Percentiles rank a stretch among this genome's conserved stretches.
These are phyloP conservation scores for Malus orientalis DNA, from an alignment of 306 rosid species.

Conservation along the genomic window DNA sequence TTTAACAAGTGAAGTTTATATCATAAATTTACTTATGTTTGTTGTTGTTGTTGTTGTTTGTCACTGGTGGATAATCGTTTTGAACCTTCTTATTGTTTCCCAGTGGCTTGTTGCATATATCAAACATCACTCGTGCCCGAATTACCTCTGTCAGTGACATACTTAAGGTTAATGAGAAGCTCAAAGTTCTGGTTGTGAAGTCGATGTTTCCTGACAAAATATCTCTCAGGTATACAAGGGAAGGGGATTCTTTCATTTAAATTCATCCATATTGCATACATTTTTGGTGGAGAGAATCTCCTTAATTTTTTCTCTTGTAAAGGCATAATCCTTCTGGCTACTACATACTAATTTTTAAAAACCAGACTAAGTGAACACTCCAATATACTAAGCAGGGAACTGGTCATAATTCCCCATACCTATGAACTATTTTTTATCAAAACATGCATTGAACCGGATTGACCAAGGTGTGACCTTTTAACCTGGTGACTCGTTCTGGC, in stretches of 20 bases:
- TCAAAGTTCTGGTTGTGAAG: slow-evolving; percentile 81
- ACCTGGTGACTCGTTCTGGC: neutral
- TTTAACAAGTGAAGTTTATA: neutral
- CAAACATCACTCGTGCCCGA: slow-evolving; percentile 62
- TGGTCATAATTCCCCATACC: neutral
- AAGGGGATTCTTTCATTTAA: neutral
- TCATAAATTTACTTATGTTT: neutral
- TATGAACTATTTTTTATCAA: neutral
- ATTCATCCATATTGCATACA: neutral
- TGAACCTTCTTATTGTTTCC: slow-evolving; percentile 18
- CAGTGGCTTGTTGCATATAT: slow-evolving; percentile 95
- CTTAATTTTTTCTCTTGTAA: neutral
- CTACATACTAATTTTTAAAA: neutral
- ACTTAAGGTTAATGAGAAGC: slow-evolving; percentile 62
- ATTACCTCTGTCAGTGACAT: slow-evolving; percentile 62
- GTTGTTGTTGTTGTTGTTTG: neutral
- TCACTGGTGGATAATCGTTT: slow-evolving; percentile 3
- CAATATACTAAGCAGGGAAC: neutral
- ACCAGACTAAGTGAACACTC: neutral
- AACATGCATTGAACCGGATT: neutral
- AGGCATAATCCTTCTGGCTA: neutral
- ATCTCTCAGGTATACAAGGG: slow-evolving; percentile 57
- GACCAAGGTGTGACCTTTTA: neutral
- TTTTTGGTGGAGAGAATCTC: neutral
- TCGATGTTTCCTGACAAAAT: slow-evolving; percentile 83